A percentile compares a stretch with the other conserved stretches of the same genome.
These are phyloP conservation scores for Dryadomyces quercivorus DNA, from an alignment of 2,329 filamentous ascomycete species.

Conservation along the genomic window DNA sequence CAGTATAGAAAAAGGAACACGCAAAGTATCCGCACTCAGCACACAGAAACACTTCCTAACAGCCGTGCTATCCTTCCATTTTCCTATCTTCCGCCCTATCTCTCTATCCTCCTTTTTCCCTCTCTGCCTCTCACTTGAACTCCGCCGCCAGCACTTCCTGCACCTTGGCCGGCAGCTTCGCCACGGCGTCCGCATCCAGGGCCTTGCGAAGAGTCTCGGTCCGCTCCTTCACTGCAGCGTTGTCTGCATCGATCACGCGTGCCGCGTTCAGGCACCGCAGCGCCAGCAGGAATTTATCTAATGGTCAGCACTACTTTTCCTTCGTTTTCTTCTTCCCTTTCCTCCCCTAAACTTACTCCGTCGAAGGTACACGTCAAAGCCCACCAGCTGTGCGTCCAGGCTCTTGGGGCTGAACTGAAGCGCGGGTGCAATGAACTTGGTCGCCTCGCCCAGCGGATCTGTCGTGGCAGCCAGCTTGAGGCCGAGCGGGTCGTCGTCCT, in stretches of 20 bases:
- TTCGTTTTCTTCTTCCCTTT: neutral
- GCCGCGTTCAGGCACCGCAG: conserved; percentile 74
- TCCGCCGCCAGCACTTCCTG: conserved; percentile 57
- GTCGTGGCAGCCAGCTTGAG: conserved; percentile 67
- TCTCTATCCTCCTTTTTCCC: conserved; percentile 20
- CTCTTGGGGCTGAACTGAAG: conserved; percentile 72
- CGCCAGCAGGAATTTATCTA: conserved; percentile 79
- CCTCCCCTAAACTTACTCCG: conserved; percentile 48
- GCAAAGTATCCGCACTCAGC: neutral
- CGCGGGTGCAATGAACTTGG: conserved; percentile 73
- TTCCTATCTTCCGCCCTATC: neutral
- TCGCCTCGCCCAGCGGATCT: conserved; percentile 72
- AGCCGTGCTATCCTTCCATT: neutral
- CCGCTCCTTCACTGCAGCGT: conserved; percentile 67
- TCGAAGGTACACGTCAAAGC: conserved; percentile 82
- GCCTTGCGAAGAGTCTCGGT: conserved; percentile 55
- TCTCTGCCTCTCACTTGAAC: conserved; percentile 30
- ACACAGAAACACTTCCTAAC: neutral
- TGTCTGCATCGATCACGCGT: conserved; percentile 51
- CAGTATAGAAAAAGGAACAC: too few relatives aligned
- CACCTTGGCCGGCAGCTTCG: conserved; percentile 52
- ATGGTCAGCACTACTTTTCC: conserved; percentile 3
- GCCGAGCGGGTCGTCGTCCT: conserved; percentile 80
- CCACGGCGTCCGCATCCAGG: conserved; percentile 37
- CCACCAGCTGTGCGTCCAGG: conserved; percentile 69